Evolutionary conservation across 192 early-diverging fungal species (phyloP), one percentile per base, ranked within the genome.

Genomic region (Oehlia diaphana): DNA sequence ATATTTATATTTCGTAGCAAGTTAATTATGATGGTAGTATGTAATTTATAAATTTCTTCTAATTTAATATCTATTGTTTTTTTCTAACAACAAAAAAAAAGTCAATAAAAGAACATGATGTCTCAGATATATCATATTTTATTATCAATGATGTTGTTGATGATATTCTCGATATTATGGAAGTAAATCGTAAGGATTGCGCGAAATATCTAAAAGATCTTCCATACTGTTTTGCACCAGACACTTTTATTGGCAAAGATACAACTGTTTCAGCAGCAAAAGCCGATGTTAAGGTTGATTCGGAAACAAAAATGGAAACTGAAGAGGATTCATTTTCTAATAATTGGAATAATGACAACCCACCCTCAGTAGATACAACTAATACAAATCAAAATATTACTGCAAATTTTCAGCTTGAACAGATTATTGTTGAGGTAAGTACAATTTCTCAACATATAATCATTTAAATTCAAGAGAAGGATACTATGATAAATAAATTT

Each of bases 171-270:
- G 84, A 91, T 49, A 87, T 96, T 69, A 95, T 96, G 65, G 93
- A 95, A 71, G 90, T 91, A 72, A 99, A 99, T 86, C 98, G 97
- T 83, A 95, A 93, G 81, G 96, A 99, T 84, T 94, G 92, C 79
- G 89, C 89, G 74, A 89, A 89, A 63, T 92, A 93, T 76, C 81
- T 97, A 19, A 84, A 95, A 72, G 90, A 90, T 76, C 84, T 96
- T 69, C 84, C 88, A 76, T 85, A 88, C 71, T 86, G 83, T 3
- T 91, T 89, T 62, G 83, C 82, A 31, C 71, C 83, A 23, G 85
- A 84, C 4, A 86, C 82, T 6, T 89, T 88, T 47, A 82, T 79
- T 10, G 26, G 69, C 47, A 73, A 79, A 23, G 80, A 83, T 69
- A 80, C 72, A 3, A 77, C 84, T 68, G n/a, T 28, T 5, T 28